These are phyloP conservation scores for Hamamelis virginiana DNA, from an alignment of 164 flowering plant species.

Conservation along the genomic window DNA sequence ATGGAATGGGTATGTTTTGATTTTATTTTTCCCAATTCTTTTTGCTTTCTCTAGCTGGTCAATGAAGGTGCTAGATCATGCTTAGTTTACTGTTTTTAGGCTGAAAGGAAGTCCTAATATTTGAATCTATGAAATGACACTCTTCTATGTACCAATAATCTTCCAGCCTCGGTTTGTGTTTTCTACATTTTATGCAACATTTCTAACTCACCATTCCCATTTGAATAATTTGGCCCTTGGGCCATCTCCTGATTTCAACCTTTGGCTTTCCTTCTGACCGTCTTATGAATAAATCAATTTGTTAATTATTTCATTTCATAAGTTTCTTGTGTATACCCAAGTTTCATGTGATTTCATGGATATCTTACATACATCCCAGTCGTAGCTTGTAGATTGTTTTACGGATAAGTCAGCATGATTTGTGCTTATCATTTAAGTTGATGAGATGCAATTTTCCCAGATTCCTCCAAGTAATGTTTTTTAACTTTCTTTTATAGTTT, in stretches of 20 bases:
- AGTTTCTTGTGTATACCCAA: neutral
- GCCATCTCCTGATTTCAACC: neutral
- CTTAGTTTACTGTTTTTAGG: neutral
- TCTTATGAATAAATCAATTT: neutral
- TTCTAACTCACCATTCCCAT: too few species aligned
- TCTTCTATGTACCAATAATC: neutral
- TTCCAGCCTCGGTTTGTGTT: too few species aligned
- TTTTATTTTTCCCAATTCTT: neutral
- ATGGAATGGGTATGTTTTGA: conserved; percentile 83
- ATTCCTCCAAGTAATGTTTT: neutral
- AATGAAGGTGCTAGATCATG: neutral
- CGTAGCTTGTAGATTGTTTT: neutral
- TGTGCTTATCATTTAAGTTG: conserved; percentile 1
- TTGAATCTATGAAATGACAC: neutral
- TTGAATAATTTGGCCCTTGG: too few species aligned
- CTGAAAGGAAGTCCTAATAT: neutral
- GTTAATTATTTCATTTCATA: neutral
- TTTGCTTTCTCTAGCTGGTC: neutral
- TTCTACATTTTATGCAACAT: too few species aligned
- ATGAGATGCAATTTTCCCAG: neutral
- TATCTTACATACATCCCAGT: too few species aligned
- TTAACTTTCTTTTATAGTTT: neutral
- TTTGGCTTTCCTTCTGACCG: neutral
- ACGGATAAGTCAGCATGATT: neutral
- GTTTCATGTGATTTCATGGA: neutral